Percentiles rank a stretch among this genome's conserved stretches.
These are phyloP conservation scores for Torulaspora pretoriensis DNA, from an alignment of 1,139 yeast species.

Conservation along the genomic window DNA sequence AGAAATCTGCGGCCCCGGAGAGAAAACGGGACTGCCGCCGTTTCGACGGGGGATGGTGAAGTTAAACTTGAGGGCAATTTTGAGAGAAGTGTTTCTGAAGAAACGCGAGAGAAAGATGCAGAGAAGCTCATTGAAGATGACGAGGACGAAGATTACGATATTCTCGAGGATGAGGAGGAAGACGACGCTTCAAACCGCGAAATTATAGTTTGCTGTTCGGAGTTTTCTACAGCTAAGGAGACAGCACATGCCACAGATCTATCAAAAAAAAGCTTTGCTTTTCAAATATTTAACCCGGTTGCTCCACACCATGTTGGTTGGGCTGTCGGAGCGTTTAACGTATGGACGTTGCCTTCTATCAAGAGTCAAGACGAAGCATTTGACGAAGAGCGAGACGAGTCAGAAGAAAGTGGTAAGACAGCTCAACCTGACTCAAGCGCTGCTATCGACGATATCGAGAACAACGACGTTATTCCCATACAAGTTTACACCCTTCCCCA, in stretches of 20 bases:
- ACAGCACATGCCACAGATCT: slow-evolving; percentile 56
- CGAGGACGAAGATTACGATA: slow-evolving; percentile 36
- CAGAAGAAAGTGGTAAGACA: slow-evolving; percentile 37
- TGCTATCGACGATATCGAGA: slow-evolving; percentile 29
- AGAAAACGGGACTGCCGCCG: slow-evolving; percentile 19
- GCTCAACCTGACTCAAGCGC: slow-evolving; percentile 26
- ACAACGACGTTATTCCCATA: slow-evolving; percentile 42
- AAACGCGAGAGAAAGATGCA: slow-evolving; percentile 15
- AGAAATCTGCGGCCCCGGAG: slow-evolving; percentile 5
- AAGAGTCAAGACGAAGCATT: slow-evolving; percentile 25
- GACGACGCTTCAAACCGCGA: slow-evolving; percentile 47
- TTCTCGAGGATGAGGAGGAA: slow-evolving; percentile 41
- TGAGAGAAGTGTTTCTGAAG: slow-evolving; percentile 41
- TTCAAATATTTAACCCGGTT: slow-evolving; percentile 80
- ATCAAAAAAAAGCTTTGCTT: slow-evolving; percentile 69
- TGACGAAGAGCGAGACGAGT: slow-evolving; percentile 44
- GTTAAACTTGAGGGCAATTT: slow-evolving; percentile 15
- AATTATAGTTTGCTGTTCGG: slow-evolving; percentile 74
- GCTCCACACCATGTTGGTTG: slow-evolving; percentile 97
- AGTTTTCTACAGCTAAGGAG: slow-evolving; percentile 52
- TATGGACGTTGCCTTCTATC: slow-evolving; percentile 42
- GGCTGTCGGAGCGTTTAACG: slow-evolving; percentile 85
- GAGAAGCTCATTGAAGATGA: slow-evolving; percentile 29
- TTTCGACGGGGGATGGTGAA: slow-evolving; percentile 33
- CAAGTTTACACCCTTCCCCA: slow-evolving; percentile 38